Evolutionary conservation across 2,329 filamentous ascomycete genomes (phyloP).

Genomic region (Pseudogymnoascus sp.): DNA sequence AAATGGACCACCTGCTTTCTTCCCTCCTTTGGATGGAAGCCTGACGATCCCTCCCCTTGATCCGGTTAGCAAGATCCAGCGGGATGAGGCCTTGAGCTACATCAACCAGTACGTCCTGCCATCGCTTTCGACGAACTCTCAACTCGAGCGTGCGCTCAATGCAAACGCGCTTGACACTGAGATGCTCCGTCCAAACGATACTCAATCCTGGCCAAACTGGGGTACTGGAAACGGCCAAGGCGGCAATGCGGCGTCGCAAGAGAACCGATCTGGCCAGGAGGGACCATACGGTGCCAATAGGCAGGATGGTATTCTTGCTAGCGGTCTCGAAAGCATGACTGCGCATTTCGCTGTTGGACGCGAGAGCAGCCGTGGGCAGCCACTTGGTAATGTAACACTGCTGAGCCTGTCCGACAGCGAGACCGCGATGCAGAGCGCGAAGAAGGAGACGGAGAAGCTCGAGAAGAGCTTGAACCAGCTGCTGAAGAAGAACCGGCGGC

Average conservation of each 20-base stretch:
- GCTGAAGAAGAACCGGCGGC: constrained; percentile 49
- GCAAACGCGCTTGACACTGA: constrained; percentile 25
- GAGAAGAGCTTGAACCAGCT: constrained; percentile 53
- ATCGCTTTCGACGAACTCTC: constrained; percentile 27
- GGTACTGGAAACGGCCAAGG: constrained; percentile 16
- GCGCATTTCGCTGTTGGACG: constrained; percentile 24
- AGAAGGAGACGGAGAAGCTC: constrained; percentile 51
- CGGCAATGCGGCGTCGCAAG: background rate
- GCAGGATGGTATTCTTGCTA: constrained; percentile 24
- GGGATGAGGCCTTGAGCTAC: constrained; percentile 57
- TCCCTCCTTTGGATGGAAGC: constrained; percentile 35
- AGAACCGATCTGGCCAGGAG: constrained; percentile 14
- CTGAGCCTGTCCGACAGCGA: constrained; percentile 58
- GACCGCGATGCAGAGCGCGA: constrained; percentile 38
- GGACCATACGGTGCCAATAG: constrained; percentile 14
- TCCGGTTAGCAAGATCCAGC: constrained; percentile 55
- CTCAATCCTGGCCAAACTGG: constrained; percentile 23
- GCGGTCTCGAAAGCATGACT: constrained; percentile 26
- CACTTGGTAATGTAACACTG: constrained; percentile 31
- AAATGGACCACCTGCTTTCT: constrained; percentile 54
- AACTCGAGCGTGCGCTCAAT: constrained; percentile 28
- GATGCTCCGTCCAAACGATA: constrained; percentile 21
- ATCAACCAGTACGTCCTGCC: constrained; percentile 62
- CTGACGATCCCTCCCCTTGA: constrained; percentile 39
- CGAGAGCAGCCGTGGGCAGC: constrained; percentile 23